Percentiles rank a stretch among this genome's conserved stretches.
These are phyloP conservation scores for Neonectria ditissima DNA, from an alignment of 2,329 filamentous ascomycete genomes.

Conservation along the genomic window DNA sequence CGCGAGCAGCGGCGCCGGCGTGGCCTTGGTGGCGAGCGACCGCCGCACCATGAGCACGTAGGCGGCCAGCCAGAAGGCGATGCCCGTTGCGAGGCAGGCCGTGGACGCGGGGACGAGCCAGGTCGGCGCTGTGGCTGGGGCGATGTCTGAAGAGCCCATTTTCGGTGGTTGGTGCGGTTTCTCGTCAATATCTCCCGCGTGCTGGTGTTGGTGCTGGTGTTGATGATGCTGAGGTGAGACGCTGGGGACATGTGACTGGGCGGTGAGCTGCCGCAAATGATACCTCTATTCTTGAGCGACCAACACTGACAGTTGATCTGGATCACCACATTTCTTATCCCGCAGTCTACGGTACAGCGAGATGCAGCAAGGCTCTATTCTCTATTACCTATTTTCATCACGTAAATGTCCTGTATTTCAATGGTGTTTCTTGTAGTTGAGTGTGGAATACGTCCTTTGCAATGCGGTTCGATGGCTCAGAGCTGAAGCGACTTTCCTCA, in stretches of 20 bases:
- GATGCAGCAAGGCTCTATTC: no score
- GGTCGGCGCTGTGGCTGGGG: conserved; percentile 49
- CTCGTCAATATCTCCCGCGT: neutral
- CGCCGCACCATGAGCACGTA: conserved; percentile 62
- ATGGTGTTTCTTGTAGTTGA: no score
- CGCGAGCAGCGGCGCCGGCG: conserved; percentile 62
- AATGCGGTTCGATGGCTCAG: no score
- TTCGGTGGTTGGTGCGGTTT: neutral
- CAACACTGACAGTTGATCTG: neutral
- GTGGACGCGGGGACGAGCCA: conserved; percentile 55
- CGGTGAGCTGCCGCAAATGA: neutral
- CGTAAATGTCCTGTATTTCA: no score
- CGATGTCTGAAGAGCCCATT: conserved; percentile 56
- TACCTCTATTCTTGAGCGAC: neutral
- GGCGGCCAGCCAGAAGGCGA: conserved; percentile 55
- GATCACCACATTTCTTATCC: no score
- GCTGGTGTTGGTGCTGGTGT: neutral
- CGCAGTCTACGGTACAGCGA: no score
- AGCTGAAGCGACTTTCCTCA: no score
- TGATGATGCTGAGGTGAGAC: neutral
- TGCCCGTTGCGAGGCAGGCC: conserved; percentile 51
- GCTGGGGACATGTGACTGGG: neutral
- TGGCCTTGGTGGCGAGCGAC: conserved; percentile 59
- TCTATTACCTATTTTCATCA: no score
- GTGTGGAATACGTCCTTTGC: no score